Conservation (phyloP, 306 rosid genomes). For the Malus fusca region DNA sequence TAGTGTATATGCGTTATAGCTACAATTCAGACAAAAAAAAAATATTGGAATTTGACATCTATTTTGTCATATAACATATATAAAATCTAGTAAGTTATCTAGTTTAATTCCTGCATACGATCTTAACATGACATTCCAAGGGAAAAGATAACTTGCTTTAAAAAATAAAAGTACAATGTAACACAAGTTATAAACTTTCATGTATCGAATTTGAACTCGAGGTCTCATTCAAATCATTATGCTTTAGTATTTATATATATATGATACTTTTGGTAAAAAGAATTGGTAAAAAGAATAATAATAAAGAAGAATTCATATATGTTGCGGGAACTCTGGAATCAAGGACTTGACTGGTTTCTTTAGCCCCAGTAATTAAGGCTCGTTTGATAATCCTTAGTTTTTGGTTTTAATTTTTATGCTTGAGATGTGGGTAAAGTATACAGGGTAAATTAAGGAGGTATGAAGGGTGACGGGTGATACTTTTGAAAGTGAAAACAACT, state of each 20-base stretch:
- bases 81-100: background rate
- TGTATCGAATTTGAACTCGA: background rate
- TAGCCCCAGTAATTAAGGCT: background rate
- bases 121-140: background rate
- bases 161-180: too few species aligned
- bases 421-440: too few species aligned
- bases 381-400: background rate
- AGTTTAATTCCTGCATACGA: background rate
- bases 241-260: background rate
- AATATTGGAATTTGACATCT: background rate
- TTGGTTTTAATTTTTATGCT: too few species aligned
- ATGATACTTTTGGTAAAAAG: too few species aligned
- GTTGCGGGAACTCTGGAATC: background rate
- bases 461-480: too few species aligned
- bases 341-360: background rate
- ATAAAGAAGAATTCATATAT: too few species aligned
- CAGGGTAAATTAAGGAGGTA: too few species aligned
- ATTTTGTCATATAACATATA: background rate
- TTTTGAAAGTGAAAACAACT: too few species aligned
- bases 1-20: background rate
- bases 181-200: too few species aligned
- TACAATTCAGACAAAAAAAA: background rate
- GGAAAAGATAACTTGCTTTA: background rate
- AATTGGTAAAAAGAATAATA: too few species aligned
- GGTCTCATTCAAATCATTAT: background rate